Conservation (phyloP, 2,329 filamentous ascomycete genomes). For the Pestalotiopsis sp. region DNA sequence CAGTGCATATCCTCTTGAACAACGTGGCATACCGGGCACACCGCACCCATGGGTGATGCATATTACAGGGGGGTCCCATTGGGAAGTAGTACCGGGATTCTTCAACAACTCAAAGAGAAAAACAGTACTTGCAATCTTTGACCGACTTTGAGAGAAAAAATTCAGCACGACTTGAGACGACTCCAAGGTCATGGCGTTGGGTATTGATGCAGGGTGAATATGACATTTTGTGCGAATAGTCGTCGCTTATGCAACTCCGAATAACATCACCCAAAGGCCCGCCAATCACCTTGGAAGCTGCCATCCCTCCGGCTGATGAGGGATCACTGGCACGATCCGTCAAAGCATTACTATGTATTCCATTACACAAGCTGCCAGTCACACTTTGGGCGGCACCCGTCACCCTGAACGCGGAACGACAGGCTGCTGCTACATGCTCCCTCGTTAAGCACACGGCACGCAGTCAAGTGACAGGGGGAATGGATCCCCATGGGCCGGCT, state of each 20-base stretch:
- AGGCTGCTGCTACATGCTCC: neutral
- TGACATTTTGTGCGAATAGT: conserved; percentile 1
- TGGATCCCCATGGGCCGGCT: neutral
- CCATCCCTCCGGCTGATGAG: neutral
- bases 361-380: neutral
- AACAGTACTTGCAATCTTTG: neutral
- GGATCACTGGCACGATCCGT: conserved; percentile 5
- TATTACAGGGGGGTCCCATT: neutral
- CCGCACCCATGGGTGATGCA: conserved; percentile 1
- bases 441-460: conserved; percentile 1
- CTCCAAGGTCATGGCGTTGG: conserved; percentile 13
- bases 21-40: conserved; percentile 13
- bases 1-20: conserved; percentile 7
- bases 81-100: neutral
- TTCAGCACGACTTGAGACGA: neutral
- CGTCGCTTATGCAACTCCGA: conserved; percentile 10
- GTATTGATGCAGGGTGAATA: conserved; percentile 11
- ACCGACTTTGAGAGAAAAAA: neutral
- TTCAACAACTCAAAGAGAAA: neutral
- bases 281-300: neutral
- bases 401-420: neutral
- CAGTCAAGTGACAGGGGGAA: neutral
- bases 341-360: neutral
- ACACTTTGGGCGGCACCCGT: neutral
- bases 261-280: neutral